Evolutionary conservation across 208 protist genomes (phyloP), one percentile per base, ranked within the genome.

Genomic region (Trypanosoma melophagium): DNA sequence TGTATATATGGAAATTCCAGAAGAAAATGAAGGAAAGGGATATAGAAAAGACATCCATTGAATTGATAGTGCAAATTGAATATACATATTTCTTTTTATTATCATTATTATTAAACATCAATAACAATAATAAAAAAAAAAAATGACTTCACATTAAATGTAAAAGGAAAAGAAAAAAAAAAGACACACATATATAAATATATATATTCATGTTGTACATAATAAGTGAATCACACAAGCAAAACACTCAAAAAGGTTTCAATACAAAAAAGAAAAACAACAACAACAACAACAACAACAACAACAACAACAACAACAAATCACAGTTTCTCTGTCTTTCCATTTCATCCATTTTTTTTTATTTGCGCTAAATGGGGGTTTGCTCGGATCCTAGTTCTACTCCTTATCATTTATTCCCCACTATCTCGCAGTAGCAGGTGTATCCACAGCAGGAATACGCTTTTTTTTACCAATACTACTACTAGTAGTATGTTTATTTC

Each of bases 71-170:
- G 28, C 28, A 35, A 35, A 35, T 35, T 35, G 28, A 35, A 9
- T 9, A 54, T 24, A 40, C 54, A 59, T 8, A 59, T 5, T 35
- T 35, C 28, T 35, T 35, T 35, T 35, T 35, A 7, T 35, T 35
- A 7, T 35, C 28, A 1, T 35, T 35, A 7, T 44, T 41, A n/a
- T 41, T 44, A 60, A 35, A 60, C 3, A 60, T 42, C 24, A 12
- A 44, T 31, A 60, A 12, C 5, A 41, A 59, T 13, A 59, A 24
- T 40, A 41, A 59, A 59, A 16, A 41, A 59, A 40, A 59, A 19
- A 7, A 25, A 21, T 50, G 41, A 9, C 25, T 10, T 35, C 28
- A 61, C 14, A 7, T 19, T 14, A n/a, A 9, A 35, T 35, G 28
- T 7, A 35, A 35, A 35, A 35, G 28, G 5, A 35, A 35, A 35